Conservation (phyloP, 495 filamentous ascomycete genomes). For the Clavariopsis aquatica region DNA sequence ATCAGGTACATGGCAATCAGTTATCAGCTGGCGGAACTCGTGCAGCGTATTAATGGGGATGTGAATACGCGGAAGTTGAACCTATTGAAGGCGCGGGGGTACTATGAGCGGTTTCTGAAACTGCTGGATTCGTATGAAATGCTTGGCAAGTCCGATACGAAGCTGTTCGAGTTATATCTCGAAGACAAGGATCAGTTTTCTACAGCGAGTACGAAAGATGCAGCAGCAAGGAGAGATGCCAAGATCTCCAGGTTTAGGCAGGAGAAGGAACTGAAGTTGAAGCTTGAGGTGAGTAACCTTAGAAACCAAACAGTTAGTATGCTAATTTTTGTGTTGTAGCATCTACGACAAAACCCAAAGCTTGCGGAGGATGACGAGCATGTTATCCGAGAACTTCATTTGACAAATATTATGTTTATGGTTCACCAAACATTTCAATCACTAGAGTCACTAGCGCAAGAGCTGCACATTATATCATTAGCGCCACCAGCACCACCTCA, state of each 20-base stretch:
- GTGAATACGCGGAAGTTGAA: conserved; percentile 54
- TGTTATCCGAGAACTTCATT: conserved; percentile 71
- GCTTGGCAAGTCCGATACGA: conserved; percentile 64
- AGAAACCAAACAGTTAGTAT: no score
- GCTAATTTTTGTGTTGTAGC: conserved; percentile 44
- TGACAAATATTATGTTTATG: conserved; percentile 69
- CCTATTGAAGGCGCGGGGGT: conserved; percentile 61
- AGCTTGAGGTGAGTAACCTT: conserved; percentile 65
- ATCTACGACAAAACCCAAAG: conserved; percentile 61
- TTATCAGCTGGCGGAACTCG: conserved; percentile 68
- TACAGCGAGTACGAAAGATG: conserved; percentile 67
- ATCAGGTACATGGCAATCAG: conserved; percentile 67
- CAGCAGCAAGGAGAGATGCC: conserved; percentile 68
- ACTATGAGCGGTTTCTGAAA: conserved; percentile 76
- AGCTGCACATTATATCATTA: conserved; percentile 75
- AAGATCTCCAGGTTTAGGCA: conserved; percentile 85
- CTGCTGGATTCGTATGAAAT: conserved; percentile 77
- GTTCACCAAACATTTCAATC: conserved; percentile 81
- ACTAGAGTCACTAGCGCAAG: conserved; percentile 79
- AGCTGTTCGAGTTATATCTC: conserved; percentile 69
- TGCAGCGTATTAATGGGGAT: conserved; percentile 58
- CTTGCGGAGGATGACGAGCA: conserved; percentile 73
- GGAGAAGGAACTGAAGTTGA: conserved; percentile 83
- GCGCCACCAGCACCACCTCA: conserved; percentile 58
- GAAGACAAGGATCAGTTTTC: conserved; percentile 68